A percentile compares a stretch with the other conserved stretches of the same genome.
phyloP scores from a whole-genome alignment of 441 rosid genomes.

The Aleurites moluccanus region DNA sequence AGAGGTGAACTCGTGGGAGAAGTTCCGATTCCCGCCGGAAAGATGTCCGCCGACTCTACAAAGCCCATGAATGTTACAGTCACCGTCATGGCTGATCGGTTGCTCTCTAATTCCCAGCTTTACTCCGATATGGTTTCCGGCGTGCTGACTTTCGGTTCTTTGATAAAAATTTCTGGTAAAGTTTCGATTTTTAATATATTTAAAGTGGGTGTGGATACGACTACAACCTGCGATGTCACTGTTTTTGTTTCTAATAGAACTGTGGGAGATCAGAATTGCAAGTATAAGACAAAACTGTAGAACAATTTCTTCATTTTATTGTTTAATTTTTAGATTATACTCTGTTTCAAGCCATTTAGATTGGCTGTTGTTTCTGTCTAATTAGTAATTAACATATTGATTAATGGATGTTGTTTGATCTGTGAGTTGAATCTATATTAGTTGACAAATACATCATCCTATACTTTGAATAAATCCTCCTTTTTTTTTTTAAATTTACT shows the following conservation, averaged over 20 bases:
- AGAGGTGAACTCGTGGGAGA: slow-evolving; percentile 57
- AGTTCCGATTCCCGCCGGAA: slow-evolving; percentile 58
- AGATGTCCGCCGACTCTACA: slow-evolving; percentile 44
- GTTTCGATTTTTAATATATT: slow-evolving; percentile 47
- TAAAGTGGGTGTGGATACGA: slow-evolving; percentile 41
- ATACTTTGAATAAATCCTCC: background rate
- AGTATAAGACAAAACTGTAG: slow-evolving; percentile 50
- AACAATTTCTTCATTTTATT: background rate
- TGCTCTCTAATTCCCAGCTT: slow-evolving; percentile 39
- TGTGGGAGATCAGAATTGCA: slow-evolving; percentile 53
- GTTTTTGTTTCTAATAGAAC: slow-evolving; percentile 44
- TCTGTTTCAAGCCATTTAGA: background rate
- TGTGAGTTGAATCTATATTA: background rate
- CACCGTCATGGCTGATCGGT: slow-evolving; percentile 67
- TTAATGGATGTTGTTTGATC: background rate
- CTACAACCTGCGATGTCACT: slow-evolving; percentile 51
- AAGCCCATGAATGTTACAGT: slow-evolving; percentile 44
- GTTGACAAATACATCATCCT: background rate
- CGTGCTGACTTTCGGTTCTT: slow-evolving; percentile 42
- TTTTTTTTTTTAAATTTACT: too few species aligned
- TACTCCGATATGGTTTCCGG: slow-evolving; percentile 40
- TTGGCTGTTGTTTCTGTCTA: too few species aligned
- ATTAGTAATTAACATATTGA: background rate
- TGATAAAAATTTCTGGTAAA: slow-evolving; percentile 53
- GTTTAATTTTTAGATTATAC: background rate